A percentile compares a stretch with the other conserved stretches of the same genome.
Evolutionary conservation across 2,329 filamentous ascomycete species (phyloP).

Genomic region (Trichoderma arundinaceum): DNA sequence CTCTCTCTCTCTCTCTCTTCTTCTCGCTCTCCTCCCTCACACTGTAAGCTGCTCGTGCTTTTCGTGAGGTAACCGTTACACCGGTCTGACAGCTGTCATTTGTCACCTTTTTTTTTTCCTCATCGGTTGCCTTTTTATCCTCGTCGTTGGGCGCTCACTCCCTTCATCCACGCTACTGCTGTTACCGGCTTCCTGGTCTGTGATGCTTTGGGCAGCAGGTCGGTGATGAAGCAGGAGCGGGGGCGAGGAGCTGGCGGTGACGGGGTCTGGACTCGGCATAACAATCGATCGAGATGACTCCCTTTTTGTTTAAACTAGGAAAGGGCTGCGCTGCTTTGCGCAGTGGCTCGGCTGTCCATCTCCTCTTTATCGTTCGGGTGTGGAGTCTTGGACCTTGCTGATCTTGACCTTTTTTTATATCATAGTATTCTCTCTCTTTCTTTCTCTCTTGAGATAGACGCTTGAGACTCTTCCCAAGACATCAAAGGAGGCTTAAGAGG

Average conservation of each 20-base stretch:
- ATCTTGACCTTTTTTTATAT: background rate
- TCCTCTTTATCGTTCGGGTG: background rate
- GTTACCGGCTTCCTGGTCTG: background rate
- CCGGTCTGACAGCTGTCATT: constrained; percentile 25
- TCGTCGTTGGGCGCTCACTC: background rate
- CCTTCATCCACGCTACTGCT: background rate
- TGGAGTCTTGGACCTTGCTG: background rate
- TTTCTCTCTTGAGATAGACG: background rate
- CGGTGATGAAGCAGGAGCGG: constrained; percentile 1
- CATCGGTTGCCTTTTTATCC: background rate
- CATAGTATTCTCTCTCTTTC: background rate
- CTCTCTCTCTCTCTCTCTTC: no score
- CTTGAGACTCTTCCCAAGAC: background rate
- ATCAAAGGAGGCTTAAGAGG: background rate
- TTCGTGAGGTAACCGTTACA: constrained; percentile 27
- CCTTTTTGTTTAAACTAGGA: background rate
- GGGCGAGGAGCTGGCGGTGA: background rate
- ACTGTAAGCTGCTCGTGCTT: constrained; percentile 2
- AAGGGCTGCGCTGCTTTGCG: constrained; percentile 1
- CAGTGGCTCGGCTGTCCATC: background rate
- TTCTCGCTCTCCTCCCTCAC: background rate
- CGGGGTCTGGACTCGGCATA: constrained; percentile 14
- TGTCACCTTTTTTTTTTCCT: constrained; percentile 2
- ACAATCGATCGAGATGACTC: constrained; percentile 13
- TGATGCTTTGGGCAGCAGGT: constrained; percentile 22